These are phyloP conservation scores for Coffea canephora DNA, from an alignment of 257 asterid genomes.

Conservation along the genomic window DNA sequence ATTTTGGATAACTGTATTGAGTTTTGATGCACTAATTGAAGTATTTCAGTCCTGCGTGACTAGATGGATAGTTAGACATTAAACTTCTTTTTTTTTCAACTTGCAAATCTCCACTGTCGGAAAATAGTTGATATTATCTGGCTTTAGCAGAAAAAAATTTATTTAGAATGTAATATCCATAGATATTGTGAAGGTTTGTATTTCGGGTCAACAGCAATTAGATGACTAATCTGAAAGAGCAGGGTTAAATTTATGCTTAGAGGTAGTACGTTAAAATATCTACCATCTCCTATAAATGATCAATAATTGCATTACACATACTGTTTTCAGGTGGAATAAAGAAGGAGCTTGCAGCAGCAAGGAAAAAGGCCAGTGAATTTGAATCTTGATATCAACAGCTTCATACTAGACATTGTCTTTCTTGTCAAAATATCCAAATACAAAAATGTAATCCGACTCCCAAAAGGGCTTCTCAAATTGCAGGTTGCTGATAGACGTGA, in stretches of 20 bases:
- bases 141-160: no score
- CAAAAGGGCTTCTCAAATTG: constrained; percentile 19
- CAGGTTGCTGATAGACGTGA: constrained; percentile 68
- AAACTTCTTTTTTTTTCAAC: neutral
- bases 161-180: neutral
- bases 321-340: constrained; percentile 55
- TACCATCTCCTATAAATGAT: neutral
- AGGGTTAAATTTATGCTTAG: neutral
- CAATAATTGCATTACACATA: neutral
- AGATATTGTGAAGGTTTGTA: neutral
- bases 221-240: neutral
- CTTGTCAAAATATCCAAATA: neutral
- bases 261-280: neutral
- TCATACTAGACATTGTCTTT: neutral
- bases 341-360: constrained; percentile 66
- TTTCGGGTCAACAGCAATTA: neutral
- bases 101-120: neutral
- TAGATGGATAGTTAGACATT: neutral
- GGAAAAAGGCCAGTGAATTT: constrained; percentile 55
- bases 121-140: no score
- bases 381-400: constrained; percentile 13
- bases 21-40: neutral
- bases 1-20: neutral
- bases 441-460: neutral
- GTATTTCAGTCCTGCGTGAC: neutral